Conservation (phyloP, 2,329 filamentous ascomycete species). For the Fusarium mangiferae region DNA sequence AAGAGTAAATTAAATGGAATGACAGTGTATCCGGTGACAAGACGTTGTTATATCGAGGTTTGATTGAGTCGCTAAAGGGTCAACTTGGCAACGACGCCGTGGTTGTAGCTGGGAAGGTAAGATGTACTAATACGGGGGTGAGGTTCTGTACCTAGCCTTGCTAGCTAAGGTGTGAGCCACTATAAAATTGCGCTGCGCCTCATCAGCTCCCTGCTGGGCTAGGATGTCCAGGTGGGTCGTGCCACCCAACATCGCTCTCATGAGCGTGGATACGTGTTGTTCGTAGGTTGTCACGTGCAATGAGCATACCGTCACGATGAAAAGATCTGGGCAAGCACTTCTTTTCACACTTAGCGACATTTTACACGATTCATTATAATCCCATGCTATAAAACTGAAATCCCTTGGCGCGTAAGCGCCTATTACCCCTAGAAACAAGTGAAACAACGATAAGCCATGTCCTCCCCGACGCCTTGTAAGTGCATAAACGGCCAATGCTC, state of each 20-base stretch:
- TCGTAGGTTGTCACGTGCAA: constrained; percentile 31
- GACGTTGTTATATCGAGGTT: constrained; percentile 6
- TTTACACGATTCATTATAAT: constrained; percentile 42
- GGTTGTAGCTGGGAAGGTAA: constrained; percentile 33
- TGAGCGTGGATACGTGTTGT: constrained; percentile 19
- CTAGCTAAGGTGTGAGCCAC: constrained; percentile 32
- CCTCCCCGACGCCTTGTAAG: constrained; percentile 42
- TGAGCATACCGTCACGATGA: background rate
- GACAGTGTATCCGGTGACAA: constrained; percentile 8
- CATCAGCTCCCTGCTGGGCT: constrained; percentile 36
- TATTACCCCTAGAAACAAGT: constrained; percentile 24
- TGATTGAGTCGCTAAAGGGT: constrained; percentile 19
- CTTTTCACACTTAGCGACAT: constrained; percentile 12
- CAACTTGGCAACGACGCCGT: constrained; percentile 38
- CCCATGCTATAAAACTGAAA: constrained; percentile 39
- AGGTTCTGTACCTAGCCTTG: constrained; percentile 5
- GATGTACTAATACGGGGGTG: constrained; percentile 28
- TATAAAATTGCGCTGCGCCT: constrained; percentile 41
- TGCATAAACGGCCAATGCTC: constrained; percentile 44
- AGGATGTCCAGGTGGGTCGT: constrained; percentile 20
- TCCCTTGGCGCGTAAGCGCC: constrained; percentile 36
- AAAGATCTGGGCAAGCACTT: background rate
- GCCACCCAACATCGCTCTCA: constrained; percentile 9
- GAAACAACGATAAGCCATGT: constrained; percentile 36
- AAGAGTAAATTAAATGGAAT: constrained; percentile 15